A percentile compares a stretch with the other conserved stretches of the same genome.
These are phyloP conservation scores for Penicillium crystallinum DNA, from an alignment of 495 filamentous ascomycete genomes.

Conservation along the genomic window DNA sequence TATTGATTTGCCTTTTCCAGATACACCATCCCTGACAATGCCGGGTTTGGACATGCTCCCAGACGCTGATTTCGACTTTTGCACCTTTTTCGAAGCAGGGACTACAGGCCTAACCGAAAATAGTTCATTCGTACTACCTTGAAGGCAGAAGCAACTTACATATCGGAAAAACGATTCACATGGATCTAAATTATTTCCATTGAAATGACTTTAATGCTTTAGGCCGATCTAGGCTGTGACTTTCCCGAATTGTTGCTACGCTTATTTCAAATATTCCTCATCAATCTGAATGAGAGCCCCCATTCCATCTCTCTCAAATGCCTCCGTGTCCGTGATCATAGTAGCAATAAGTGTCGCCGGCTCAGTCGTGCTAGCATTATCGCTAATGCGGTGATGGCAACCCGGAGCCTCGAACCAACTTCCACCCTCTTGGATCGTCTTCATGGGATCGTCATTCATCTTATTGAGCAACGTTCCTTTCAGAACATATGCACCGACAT, in stretches of 20 bases:
- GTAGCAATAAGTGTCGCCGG: constrained; percentile 25
- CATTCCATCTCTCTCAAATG: constrained; percentile 25
- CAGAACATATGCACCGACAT: constrained; percentile 31
- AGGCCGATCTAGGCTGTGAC: too few relatives aligned
- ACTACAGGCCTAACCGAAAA: background rate
- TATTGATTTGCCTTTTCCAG: background rate
- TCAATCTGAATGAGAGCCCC: constrained; percentile 27
- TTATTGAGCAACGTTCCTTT: constrained; percentile 31
- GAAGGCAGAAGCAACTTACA: too few relatives aligned
- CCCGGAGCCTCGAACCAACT: constrained; percentile 41
- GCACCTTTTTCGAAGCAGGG: constrained; percentile 3
- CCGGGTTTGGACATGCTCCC: background rate
- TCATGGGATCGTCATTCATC: constrained; percentile 39
- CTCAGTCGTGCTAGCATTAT: constrained; percentile 34
- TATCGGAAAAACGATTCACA: too few relatives aligned
- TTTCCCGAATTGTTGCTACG: background rate
- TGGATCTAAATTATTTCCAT: background rate
- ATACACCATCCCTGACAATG: background rate
- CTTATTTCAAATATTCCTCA: constrained; percentile 17
- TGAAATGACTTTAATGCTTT: background rate
- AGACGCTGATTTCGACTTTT: constrained; percentile 11
- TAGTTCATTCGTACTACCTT: background rate
- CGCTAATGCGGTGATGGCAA: constrained; percentile 40
- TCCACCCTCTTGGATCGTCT: constrained; percentile 19
- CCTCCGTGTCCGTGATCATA: constrained; percentile 31